Conservation (phyloP, 1,284 basidiomycete species). For the Sphaerobolus stellatus region DNA sequence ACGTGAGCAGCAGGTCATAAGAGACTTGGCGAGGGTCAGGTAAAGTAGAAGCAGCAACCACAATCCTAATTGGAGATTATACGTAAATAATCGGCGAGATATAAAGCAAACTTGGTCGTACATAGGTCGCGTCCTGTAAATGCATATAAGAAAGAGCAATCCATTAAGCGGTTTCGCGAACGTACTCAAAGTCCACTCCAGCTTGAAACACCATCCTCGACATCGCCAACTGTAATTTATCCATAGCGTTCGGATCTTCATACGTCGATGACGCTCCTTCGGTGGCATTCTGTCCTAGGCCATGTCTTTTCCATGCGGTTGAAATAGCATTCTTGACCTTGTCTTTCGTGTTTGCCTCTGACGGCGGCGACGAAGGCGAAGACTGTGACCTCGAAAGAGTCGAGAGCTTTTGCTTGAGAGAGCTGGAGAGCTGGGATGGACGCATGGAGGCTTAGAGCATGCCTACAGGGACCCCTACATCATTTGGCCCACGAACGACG, state of each 20-base stretch:
- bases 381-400: constrained; percentile 59
- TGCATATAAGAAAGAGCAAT: constrained; percentile 9
- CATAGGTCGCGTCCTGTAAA: constrained; percentile 76
- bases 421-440: constrained; percentile 7
- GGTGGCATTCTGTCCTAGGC: not conserved
- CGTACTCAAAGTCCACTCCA: constrained; percentile 81
- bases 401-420: constrained; percentile 12
- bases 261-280: not conserved
- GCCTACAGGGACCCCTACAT: too few relatives aligned
- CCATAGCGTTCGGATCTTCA: constrained; percentile 37
- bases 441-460: too few relatives aligned
- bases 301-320: constrained; percentile 8
- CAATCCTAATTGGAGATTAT: constrained; percentile 53
- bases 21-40: constrained; percentile 75
- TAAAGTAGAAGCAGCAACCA: constrained; percentile 75
- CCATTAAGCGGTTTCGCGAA: constrained; percentile 5
- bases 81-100: constrained; percentile 7
- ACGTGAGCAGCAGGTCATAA: constrained; percentile 77
- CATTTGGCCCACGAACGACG: too few relatives aligned
- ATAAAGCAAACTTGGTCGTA: constrained; percentile 37
- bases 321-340: constrained; percentile 7
- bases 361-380: constrained; percentile 40
- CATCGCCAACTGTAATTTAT: constrained; percentile 64
- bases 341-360: constrained; percentile 1
- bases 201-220: constrained; percentile 78